Evolutionary conservation across 2,329 filamentous ascomycete species (phyloP).

Genomic region (Amesomyces nigricolor): DNA sequence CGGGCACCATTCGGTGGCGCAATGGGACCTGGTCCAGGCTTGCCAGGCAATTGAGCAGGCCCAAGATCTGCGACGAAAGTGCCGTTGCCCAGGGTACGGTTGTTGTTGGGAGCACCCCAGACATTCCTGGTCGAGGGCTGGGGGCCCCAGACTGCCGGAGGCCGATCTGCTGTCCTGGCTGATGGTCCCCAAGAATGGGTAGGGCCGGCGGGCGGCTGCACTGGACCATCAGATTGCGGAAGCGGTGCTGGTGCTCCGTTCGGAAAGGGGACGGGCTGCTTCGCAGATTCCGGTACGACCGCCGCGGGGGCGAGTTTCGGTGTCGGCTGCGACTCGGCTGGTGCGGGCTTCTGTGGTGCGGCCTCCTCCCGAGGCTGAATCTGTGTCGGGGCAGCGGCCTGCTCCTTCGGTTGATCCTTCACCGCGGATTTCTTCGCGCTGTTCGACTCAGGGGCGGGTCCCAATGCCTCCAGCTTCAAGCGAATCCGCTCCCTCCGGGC

Average conservation of each 20-base stretch:
- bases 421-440: constrained; percentile 48
- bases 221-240: constrained; percentile 14
- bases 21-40: constrained; percentile 40
- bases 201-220: constrained; percentile 16
- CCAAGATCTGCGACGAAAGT: constrained; percentile 63
- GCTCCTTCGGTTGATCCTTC: constrained; percentile 35
- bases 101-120: constrained; percentile 68
- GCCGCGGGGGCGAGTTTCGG: constrained; percentile 18
- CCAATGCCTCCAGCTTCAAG: constrained; percentile 65
- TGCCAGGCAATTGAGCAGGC: constrained; percentile 30
- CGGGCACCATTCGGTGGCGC: constrained; percentile 31
- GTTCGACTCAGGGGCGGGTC: constrained; percentile 56
- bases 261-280: constrained; percentile 15
- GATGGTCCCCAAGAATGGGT: constrained; percentile 23
- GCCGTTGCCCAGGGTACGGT: constrained; percentile 69
- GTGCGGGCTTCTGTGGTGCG: constrained; percentile 1
- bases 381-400: constrained; percentile 32
- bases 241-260: constrained; percentile 16
- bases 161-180: constrained; percentile 41
- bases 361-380: constrained; percentile 23
- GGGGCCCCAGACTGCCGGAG: constrained; percentile 44
- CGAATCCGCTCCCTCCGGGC: constrained; percentile 64
- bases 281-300: constrained; percentile 4
- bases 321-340: constrained; percentile 21
- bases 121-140: constrained; percentile 50